A percentile compares a stretch with the other conserved stretches of the same genome.
These are phyloP conservation scores for Rosa rugosa DNA, from an alignment of 306 rosid genomes.

Conservation along the genomic window DNA sequence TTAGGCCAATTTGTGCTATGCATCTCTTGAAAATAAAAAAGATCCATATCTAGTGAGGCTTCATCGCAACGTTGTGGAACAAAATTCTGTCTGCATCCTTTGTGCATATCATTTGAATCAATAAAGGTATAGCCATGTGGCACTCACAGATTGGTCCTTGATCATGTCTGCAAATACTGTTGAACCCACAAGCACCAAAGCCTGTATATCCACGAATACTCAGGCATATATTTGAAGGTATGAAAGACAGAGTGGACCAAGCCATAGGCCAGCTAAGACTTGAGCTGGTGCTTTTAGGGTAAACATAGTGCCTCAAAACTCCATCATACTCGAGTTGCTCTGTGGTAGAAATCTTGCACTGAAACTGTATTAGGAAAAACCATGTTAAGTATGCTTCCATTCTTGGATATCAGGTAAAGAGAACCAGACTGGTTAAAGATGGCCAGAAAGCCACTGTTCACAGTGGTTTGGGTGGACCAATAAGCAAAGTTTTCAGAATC, in stretches of 20 bases:
- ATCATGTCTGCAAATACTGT: constrained; percentile 20
- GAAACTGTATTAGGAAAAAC: background rate
- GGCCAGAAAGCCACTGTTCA: constrained; percentile 4
- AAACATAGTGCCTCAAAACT: constrained; percentile 44
- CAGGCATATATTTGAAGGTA: constrained; percentile 33
- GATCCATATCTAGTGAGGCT: too few relatives aligned
- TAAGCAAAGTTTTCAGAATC: constrained; percentile 7
- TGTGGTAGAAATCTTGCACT: constrained; percentile 28
- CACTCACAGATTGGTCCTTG: too few relatives aligned
- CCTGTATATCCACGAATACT: background rate
- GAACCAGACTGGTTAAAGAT: constrained; percentile 42
- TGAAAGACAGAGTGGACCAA: constrained; percentile 26
- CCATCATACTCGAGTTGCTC: constrained; percentile 59
- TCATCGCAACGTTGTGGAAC: too few relatives aligned
- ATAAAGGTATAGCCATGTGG: too few relatives aligned
- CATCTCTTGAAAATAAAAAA: too few relatives aligned
- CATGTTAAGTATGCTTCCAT: constrained; percentile 17
- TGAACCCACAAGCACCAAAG: constrained; percentile 45
- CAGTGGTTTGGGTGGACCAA: background rate
- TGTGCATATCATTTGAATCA: too few relatives aligned
- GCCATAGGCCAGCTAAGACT: constrained; percentile 6
- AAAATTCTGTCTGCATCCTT: too few relatives aligned
- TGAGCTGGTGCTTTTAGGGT: constrained; percentile 30
- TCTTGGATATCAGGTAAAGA: constrained; percentile 12
- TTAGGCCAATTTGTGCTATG: too few relatives aligned